Percentiles rank a stretch among this genome's conserved stretches.
Evolutionary conservation across 164 flowering plant species (phyloP).

Genomic region (Paratinospora sagittata): DNA sequence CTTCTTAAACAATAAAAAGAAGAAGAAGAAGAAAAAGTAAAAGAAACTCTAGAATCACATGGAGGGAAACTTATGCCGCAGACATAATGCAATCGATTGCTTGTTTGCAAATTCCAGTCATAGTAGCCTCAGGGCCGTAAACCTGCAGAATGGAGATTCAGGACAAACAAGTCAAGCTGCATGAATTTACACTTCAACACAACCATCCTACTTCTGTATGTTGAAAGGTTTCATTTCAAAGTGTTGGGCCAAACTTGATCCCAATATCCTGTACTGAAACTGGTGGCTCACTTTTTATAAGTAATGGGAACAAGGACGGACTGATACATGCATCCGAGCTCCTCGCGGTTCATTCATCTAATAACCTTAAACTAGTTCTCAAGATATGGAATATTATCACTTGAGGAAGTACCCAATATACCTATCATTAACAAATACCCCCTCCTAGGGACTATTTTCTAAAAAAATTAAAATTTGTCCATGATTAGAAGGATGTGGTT

Average conservation of each 20-base stretch:
- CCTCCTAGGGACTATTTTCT: neutral
- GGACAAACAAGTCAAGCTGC: neutral
- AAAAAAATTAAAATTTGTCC: too few relatives aligned
- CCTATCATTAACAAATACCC: neutral
- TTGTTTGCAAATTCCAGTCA: constrained; percentile 95
- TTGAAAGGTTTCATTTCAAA: neutral
- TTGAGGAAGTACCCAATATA: neutral
- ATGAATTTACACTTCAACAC: neutral
- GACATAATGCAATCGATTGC: constrained; percentile 85
- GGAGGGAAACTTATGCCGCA: constrained; percentile 28
- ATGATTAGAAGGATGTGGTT: too few relatives aligned
- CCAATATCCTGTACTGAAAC: neutral
- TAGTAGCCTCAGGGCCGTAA: constrained; percentile 89
- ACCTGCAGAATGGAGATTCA: constrained; percentile 42
- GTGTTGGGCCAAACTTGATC: neutral
- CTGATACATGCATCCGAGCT: too few relatives aligned
- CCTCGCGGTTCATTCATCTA: too few relatives aligned
- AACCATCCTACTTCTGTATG: neutral
- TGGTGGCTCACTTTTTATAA: too few relatives aligned
- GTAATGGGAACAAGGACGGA: too few relatives aligned
- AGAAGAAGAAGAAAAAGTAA: neutral
- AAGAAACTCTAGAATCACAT: neutral
- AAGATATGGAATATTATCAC: neutral
- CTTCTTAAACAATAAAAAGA: neutral
- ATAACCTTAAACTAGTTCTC: too few relatives aligned